These are phyloP conservation scores for Rosa rugosa DNA, from an alignment of 306 rosid genomes.

Conservation along the genomic window DNA sequence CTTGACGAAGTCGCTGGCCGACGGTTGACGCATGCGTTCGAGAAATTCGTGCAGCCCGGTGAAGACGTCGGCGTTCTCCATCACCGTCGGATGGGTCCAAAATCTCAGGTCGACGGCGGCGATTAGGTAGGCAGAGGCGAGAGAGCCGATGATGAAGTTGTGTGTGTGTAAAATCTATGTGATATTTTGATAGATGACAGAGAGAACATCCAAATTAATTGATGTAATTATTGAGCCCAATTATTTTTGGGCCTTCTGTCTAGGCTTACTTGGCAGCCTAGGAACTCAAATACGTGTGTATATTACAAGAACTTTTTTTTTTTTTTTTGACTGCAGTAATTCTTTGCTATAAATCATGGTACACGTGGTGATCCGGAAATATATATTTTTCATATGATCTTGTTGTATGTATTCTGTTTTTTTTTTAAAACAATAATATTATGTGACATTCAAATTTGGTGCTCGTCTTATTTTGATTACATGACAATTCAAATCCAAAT, in stretches of 20 bases:
- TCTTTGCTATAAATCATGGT: too few relatives aligned
- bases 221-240: not conserved
- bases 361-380: too few relatives aligned
- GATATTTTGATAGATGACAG: not conserved
- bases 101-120: conserved; percentile 2
- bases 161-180: not conserved
- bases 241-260: not conserved
- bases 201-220: too few relatives aligned
- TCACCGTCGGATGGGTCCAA: conserved; percentile 23
- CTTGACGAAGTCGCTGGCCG: conserved; percentile 94
- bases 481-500: too few relatives aligned
- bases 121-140: not conserved
- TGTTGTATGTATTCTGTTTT: too few relatives aligned
- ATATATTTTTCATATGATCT: too few relatives aligned
- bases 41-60: conserved; percentile 90
- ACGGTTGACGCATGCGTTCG: conserved; percentile 95
- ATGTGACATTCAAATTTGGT: too few relatives aligned
- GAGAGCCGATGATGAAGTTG: not conserved
- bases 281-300: not conserved
- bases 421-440: too few relatives aligned
- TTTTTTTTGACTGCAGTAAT: too few relatives aligned
- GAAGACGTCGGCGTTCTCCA: conserved; percentile 93
- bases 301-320: too few relatives aligned
- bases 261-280: not conserved
- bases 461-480: too few relatives aligned